These are phyloP conservation scores for Kodamaea sp. DNA, from an alignment of 1,139 yeast species.

Conservation along the genomic window DNA sequence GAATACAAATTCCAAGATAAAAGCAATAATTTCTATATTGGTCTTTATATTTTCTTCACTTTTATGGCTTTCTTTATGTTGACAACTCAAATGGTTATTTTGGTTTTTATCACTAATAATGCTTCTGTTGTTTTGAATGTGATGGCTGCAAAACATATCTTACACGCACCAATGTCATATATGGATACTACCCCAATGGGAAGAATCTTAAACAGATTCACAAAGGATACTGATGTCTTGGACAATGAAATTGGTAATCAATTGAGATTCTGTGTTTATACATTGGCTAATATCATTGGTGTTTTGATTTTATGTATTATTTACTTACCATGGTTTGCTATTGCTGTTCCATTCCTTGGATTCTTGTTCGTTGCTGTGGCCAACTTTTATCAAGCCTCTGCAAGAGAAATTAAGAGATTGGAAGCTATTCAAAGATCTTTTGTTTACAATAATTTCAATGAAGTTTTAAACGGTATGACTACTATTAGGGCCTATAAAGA, in stretches of 20 bases:
- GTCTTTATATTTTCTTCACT: constrained; percentile 60
- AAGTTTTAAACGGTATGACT: constrained; percentile 65
- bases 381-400: constrained; percentile 62
- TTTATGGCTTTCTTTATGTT: constrained; percentile 35
- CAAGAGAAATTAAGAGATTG: constrained; percentile 75
- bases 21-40: constrained; percentile 62
- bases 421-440: constrained; percentile 75
- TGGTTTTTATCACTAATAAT: constrained; percentile 49
- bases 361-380: constrained; percentile 35
- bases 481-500: constrained; percentile 64
- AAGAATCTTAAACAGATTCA: constrained; percentile 62
- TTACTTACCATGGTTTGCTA: constrained; percentile 60
- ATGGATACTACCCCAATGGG: constrained; percentile 65
- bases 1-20: constrained; percentile 47
- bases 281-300: constrained; percentile 55
- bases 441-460: constrained; percentile 76
- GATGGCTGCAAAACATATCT: constrained; percentile 36
- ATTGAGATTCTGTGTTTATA: constrained; percentile 47
- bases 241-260: constrained; percentile 72
- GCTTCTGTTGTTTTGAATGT: constrained; percentile 40
- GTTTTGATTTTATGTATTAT: constrained; percentile 64
- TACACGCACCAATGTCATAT: constrained; percentile 55
- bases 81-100: constrained; percentile 39
- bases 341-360: constrained; percentile 42
- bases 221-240: constrained; percentile 79